Evolutionary conservation across 495 filamentous ascomycete genomes (phyloP).

Genomic region (Penicillium cataractarum): DNA sequence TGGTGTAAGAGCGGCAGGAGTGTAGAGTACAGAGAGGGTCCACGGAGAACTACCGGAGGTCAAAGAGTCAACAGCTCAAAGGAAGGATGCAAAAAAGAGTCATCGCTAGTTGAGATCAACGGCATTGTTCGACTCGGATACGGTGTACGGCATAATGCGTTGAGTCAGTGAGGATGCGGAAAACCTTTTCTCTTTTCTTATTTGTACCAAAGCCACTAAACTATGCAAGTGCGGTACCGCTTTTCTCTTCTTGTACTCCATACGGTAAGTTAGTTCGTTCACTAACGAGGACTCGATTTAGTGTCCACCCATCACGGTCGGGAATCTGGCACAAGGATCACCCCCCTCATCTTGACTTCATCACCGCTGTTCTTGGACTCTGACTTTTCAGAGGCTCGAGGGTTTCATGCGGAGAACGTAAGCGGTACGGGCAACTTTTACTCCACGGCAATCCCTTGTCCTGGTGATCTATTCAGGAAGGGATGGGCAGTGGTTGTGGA

Average conservation of each 20-base stretch:
- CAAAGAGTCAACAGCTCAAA: not conserved
- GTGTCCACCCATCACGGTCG: constrained; percentile 7
- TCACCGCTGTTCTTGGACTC: not conserved
- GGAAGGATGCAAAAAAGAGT: not conserved
- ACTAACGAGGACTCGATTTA: not conserved
- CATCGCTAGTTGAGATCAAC: not conserved
- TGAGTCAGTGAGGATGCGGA: not conserved
- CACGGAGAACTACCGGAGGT: not conserved
- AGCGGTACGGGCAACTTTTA: constrained; percentile 3
- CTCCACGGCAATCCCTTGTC: not conserved
- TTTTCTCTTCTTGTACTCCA: not conserved
- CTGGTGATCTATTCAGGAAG: constrained; percentile 1
- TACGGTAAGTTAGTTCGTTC: not conserved
- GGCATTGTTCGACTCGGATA: not conserved
- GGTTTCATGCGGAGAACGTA: not conserved
- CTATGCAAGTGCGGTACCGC: not conserved
- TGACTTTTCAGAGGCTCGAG: not conserved
- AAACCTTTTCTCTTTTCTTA: not conserved
- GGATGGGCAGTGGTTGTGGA: constrained; percentile 12
- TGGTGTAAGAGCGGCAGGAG: not conserved
- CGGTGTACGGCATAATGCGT: not conserved
- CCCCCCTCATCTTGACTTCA: not conserved
- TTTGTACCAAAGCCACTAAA: constrained; percentile 6
- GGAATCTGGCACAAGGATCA: constrained; percentile 4
- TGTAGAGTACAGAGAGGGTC: not conserved